Evolutionary conservation across 1,284 basidiomycete genomes (phyloP), one percentile per base, ranked within the genome.

Genomic region (Golubevia pallescens): DNA sequence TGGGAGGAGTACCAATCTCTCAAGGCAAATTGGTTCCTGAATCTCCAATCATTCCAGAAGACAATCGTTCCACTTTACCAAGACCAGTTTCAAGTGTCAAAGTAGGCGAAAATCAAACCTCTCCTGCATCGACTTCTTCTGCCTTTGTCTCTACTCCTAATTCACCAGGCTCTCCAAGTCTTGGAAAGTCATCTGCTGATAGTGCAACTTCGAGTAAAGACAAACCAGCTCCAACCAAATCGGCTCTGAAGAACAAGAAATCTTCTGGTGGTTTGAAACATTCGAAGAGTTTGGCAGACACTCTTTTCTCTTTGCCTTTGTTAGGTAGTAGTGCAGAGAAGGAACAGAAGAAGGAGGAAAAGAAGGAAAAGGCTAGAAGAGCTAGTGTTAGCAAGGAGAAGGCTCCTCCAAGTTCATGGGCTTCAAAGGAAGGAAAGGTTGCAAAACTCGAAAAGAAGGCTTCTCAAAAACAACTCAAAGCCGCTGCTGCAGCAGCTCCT

Each of bases 211-310:
- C 34, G 10, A 38, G 34, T 38, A 70, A 74, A 58, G 77, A 78
- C 63, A 76, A 71, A 24, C 72, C 77, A 19, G 54, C 77, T 10
- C 76, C 76, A n/a, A 38, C 59, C 19, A 28, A 21, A 56, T 21
- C 54, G 3, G 54, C 54, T 56, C 10, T 21, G 54, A 21, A 28
- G 54, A 21, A 56, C 23, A 38, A 10, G 10, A 38, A 10, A 38
- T 38, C 34, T 38, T 38, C 10, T 4, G 34, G 34, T 38, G 34
- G 34, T 14, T 53, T 68, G 19, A 78, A 73, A 56, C 34, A 4
- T 10, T 38, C 67, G 2, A 53, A 61, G 54, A 80, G 78, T 19
- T 62, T 82, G 6, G 80, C 80, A 8, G 80, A 82, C 57, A 80
- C 80, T 14, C 73, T 82, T 54, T 75, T 80, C 51, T 71, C 69